Evolutionary conservation across 108 stramenopile genomes (phyloP).

Genomic region (Aurantiochytrium sp.): DNA sequence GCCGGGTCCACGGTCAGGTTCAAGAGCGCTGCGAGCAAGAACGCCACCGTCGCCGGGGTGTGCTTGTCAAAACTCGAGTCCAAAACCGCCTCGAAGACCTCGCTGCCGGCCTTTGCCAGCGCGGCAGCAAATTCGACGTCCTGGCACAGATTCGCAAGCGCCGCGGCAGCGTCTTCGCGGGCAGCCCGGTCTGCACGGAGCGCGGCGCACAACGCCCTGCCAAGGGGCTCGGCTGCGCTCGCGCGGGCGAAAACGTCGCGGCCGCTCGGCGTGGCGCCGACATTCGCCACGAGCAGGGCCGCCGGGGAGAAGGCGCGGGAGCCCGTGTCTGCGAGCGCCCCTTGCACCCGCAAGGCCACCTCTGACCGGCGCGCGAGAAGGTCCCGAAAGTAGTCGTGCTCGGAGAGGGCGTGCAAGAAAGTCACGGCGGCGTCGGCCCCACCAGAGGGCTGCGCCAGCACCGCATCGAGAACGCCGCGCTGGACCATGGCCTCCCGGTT

Average conservation of each 20-base stretch:
- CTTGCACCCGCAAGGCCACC: not conserved
- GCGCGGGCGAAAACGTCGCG: not conserved
- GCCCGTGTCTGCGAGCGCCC: not conserved
- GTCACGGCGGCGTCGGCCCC: not conserved
- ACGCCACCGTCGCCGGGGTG: not conserved
- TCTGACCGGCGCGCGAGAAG: not conserved
- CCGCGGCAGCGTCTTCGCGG: not conserved
- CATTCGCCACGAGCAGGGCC: not conserved
- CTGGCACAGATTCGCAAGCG: not conserved
- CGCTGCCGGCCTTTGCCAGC: not conserved
- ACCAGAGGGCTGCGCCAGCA: not conserved
- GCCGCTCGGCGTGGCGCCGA: not conserved
- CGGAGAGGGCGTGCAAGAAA: not conserved
- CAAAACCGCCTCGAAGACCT: not conserved
- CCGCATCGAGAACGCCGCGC: not conserved
- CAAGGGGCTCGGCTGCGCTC: not conserved
- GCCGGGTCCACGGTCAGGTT: not conserved
- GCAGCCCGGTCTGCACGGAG: not conserved
- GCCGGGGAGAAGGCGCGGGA: not conserved
- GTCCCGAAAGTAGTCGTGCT: not conserved
- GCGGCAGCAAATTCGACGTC: not conserved
- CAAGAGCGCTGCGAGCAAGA: not conserved
- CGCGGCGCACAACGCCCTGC: not conserved
- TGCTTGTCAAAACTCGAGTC: too few species aligned
- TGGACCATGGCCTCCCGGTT: not conserved